phyloP scores from a whole-genome alignment of 176 grass and related monocot genomes.

The Aegilops umbellulata region DNA sequence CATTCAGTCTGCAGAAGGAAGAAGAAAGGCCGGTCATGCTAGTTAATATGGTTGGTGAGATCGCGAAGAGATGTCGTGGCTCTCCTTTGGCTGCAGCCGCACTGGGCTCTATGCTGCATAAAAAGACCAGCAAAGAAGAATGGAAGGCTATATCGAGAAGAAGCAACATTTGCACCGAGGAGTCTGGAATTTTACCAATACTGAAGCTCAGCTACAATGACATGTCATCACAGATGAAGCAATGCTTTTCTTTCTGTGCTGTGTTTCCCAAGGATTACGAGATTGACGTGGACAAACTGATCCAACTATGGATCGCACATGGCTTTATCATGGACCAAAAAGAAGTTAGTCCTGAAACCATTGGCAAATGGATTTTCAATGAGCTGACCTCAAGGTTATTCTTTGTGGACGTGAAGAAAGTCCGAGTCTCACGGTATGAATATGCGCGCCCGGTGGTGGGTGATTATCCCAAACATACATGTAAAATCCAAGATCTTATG shows the following conservation, averaged over 20 bases:
- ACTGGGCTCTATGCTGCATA: conserved; percentile 5
- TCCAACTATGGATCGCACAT: background rate
- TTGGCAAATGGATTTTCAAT: background rate
- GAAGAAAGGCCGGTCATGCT: background rate
- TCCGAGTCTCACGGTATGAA: background rate
- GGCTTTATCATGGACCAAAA: background rate
- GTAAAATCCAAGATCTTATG: background rate
- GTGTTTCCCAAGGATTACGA: background rate
- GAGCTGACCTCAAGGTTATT: background rate
- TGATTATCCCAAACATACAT: background rate
- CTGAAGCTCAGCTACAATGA: conserved; percentile 14
- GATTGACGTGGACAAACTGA: background rate
- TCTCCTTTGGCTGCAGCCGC: conserved; percentile 17
- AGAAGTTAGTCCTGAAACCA: background rate
- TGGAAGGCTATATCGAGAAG: background rate
- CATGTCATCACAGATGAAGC: background rate
- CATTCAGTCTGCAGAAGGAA: background rate
- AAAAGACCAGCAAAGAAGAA: background rate
- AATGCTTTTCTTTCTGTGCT: background rate
- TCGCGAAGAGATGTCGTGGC: conserved; percentile 4
- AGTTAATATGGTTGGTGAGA: background rate
- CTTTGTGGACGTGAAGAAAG: background rate
- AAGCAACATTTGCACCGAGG: background rate
- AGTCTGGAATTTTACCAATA: background rate
- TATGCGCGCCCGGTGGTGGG: background rate